Base-by-base conservation (phyloP, 345 rosid genomes). In the Atalantia buxifolia region DNA sequence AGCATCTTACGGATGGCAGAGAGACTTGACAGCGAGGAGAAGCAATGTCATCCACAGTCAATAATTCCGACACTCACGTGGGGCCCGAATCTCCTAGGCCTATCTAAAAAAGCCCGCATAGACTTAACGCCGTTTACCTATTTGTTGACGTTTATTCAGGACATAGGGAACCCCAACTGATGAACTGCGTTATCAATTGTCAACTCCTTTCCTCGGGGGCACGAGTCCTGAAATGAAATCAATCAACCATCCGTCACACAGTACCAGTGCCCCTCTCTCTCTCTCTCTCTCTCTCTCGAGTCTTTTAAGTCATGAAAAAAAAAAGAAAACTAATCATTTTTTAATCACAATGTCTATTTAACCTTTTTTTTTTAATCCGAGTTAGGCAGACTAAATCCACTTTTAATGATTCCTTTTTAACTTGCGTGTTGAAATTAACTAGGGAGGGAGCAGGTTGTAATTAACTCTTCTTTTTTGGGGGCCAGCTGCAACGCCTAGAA, bases 361-460 rank as follows among this genome's bases (percentile, higher is more conserved):
- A 63, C 2, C 16, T 12, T 14, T 40, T 22, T 18, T 45, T n/a
- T 48, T 21, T 36, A 33, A 35, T 28, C n/a, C 2, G 55, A 63
- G 86, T 83, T 82, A 77, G 85, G 86, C 81, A 63, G 57, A 71
- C 78, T 12, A 25, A 84, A 78, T 79, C 71, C 21, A 19, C 76
- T 35, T 66, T 79, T 30, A 14, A 5, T 14, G 7, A 2, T 55
- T 64, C 4, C 27, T 22, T 38, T 38, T 38, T 24, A 62, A 66
- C 50, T 76, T 50, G 42, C 78, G 80, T 76, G 72, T 56, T 31
- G 74, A 61, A 74, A 31, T 65, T 31, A 69, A 60, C 55, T 28
- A 31, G 24, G 24, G 9, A 25, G 59, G 36, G 27, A 22, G 66
- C 8, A 69, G 48, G 60, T 62, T 28, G 57, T 0, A 45, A 12